Percentiles rank a stretch among this genome's conserved stretches.
Conservation (phyloP, 148 eudicot genomes). For the Amaranthus hypochondriacus region DNA sequence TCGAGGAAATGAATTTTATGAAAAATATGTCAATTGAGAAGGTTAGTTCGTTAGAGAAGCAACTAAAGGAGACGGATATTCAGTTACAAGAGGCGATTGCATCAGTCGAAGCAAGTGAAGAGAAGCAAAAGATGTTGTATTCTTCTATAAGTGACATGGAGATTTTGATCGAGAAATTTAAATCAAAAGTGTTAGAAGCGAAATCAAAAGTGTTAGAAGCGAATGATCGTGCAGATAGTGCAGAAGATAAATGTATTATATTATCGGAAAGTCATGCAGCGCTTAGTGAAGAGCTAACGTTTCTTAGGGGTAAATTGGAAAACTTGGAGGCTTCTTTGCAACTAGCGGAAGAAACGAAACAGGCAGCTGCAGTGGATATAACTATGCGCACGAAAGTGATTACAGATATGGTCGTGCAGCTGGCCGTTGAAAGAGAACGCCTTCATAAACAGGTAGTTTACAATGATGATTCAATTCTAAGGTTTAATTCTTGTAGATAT, state of each 20-base stretch:
- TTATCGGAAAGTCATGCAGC: conserved; percentile 61
- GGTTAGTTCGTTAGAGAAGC: conserved; percentile 50
- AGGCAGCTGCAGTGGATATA: conserved; percentile 68
- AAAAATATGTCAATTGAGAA: conserved; percentile 33
- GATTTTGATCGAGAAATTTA: conserved; percentile 59
- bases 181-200: conserved; percentile 56
- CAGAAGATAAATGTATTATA: conserved; percentile 63
- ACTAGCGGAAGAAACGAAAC: conserved; percentile 61
- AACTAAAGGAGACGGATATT: conserved; percentile 49
- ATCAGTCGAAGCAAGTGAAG: conserved; percentile 73
- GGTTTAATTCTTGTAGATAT: no score
- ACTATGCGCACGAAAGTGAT: conserved; percentile 55
- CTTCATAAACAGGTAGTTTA: conserved; percentile 74
- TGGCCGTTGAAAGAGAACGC: conserved; percentile 83
- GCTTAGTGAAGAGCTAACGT: conserved; percentile 58
- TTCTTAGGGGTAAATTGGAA: conserved; percentile 48
- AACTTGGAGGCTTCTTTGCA: conserved; percentile 66
- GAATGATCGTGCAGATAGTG: conserved; percentile 58
- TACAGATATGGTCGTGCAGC: conserved; percentile 64
- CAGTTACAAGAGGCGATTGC: conserved; percentile 65
- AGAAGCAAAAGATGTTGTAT: conserved; percentile 58
- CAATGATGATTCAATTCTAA: no score
- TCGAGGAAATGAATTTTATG: conserved; percentile 36
- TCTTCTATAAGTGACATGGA: conserved; percentile 75
- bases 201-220: conserved; percentile 61